Base-by-base conservation (phyloP, 2,329 filamentous ascomycete species). In the Dothiorella sarmentorum region DNA sequence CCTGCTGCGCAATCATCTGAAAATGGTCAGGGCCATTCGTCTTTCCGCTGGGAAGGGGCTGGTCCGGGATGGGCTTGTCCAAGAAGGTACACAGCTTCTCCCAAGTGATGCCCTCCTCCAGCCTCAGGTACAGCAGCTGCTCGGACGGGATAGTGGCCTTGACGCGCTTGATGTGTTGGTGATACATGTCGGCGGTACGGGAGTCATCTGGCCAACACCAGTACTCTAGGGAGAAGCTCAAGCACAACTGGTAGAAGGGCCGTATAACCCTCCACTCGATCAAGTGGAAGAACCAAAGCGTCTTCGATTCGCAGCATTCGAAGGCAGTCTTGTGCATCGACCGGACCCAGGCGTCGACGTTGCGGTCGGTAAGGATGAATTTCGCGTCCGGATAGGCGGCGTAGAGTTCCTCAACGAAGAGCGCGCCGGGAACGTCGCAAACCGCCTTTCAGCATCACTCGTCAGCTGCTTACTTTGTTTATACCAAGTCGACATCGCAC, bases 71-170 rank as follows among this genome's bases (percentile, higher is more conserved):
- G 1, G 60, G 29, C 31, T 64, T 61, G 0, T 61, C 65, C 17
- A 73, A 59, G 38, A 70, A 72, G 10, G 64, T 47, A 56, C 69
- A 71, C 24, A 71, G 43, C 10, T 67, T 66, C 49, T 61, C 62
- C 70, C 70, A 73, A 35, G 52, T 56, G 20, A 44, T 43, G 3
- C 66, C 67, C 49, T 64, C 60, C 4, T 63, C 49, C n/a, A 65
- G 24, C 38, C 60, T 40, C 45, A 67, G 66, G 44, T 69, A 64
- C n/a, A 73, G 62, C 29, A 72, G 56, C 6, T 64, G 58, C 42
- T 67, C 68, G 9, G 61, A 57, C 4, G 66, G 64, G 13, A 69
- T 60, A 4, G 52, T 27, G 9, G 59, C 60, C 15, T 65, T 60
- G 22, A 71, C 60, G 13, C 35, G 17, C 24, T 56, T 47, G 38